A percentile compares a stretch with the other conserved stretches of the same genome.
phyloP scores from a whole-genome alignment of 108 stramenopile species.

The Nannochloropsis salina region DNA sequence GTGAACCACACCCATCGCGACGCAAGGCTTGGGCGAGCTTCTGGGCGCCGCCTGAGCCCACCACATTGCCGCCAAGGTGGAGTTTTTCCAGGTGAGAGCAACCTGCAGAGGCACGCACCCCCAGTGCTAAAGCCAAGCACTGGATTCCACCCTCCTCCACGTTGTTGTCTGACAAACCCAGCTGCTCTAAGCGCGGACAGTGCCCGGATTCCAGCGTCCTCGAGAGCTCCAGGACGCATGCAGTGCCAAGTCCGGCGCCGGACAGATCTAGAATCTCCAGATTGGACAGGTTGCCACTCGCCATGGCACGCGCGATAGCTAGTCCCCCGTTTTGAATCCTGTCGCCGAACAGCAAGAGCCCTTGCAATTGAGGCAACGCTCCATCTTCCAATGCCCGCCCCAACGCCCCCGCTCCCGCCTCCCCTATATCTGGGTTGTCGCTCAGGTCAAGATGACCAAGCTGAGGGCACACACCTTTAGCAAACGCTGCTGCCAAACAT shows the following conservation, averaged over 20 bases:
- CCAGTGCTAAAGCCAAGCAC: not conserved
- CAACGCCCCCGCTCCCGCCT: not conserved
- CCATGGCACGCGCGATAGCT: not conserved
- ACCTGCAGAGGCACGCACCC: not conserved
- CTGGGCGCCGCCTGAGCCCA: not conserved
- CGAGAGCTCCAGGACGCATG: not conserved
- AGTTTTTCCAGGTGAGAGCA: not conserved
- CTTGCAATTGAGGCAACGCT: not conserved
- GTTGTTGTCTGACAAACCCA: not conserved
- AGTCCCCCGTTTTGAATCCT: not conserved
- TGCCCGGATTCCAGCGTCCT: not conserved
- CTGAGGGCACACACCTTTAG: not conserved
- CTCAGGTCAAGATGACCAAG: not conserved
- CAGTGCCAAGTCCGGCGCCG: not conserved
- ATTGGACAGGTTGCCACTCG: not conserved
- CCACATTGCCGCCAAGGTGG: not conserved
- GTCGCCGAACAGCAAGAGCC: not conserved
- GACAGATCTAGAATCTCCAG: constrained; percentile 17
- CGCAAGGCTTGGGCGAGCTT: not conserved
- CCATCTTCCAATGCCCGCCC: not conserved
- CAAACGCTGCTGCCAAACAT: constrained; percentile 5
- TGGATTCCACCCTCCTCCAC: not conserved
- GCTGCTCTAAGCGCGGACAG: not conserved
- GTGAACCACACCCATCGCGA: not conserved
- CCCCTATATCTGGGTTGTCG: not conserved